Evolutionary conservation across 352 stramenopile species (phyloP), one percentile per base, ranked within the genome.

Genomic region (Pythium phragmitis): DNA sequence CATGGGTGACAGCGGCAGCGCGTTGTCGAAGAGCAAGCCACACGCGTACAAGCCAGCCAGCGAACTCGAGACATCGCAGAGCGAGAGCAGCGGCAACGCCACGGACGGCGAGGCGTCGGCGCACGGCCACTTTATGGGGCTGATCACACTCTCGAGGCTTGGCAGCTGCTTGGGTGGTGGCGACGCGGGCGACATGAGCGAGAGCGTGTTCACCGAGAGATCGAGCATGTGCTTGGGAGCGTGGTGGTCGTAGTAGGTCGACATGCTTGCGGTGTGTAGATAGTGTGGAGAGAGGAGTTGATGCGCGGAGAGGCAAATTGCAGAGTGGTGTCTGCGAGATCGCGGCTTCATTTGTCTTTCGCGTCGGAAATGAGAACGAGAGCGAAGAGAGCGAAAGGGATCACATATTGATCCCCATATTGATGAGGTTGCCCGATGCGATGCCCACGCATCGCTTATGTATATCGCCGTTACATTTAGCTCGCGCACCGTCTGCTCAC

Each of bases 21-120:
- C 4, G 21, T 41, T 37, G 28, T 43, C 14, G 21, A 45, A 34
- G 12, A 53, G 47, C 34, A 51, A 45, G 41, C 23, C 28, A 13
- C 34, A 58, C n/a, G 51, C 51, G 34, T 58, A 45, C 14, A 55
- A n/a, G 2, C 48, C 30, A 7, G 48, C 48, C 14, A 55, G 48
- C 28, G 48, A 55, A 19, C 11, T 50, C 37, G 41, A n/a, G 37
- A n/a, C 53, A 37, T 48, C 41, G 2, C 19, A 33, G 13, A 59
- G 39, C 53, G 53, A 59, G 37, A 59, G 53, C 53, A 59, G 53
- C 53, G 41, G 37, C 36, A 14, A 19, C 53, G 53, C 26, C 26
- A 30, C 26, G 26, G 26, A 21, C 16, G 39, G 11, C 11, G 46
- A 37, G 14, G 33, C 13, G 21, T 59, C 23, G 9, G 30, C 33